Evolutionary conservation across 2,329 filamentous ascomycete species (phyloP).

Genomic region (Pseudohalonectria lignicola): DNA sequence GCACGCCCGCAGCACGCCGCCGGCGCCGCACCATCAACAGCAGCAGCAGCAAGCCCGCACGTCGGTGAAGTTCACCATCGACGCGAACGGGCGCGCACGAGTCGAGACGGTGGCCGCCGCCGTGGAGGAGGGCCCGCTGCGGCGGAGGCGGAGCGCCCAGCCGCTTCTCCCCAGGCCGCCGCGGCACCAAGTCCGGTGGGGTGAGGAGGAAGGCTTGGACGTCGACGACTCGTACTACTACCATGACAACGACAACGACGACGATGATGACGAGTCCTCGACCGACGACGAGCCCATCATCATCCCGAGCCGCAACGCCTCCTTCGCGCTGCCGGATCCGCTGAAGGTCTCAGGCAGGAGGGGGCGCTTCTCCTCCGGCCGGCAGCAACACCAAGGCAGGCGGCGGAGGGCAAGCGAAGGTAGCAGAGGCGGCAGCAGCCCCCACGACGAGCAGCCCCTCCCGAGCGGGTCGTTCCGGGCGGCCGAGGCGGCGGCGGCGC

Average conservation of each 20-base stretch:
- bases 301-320: conserved; percentile 48
- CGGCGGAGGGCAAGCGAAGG: conserved; percentile 39
- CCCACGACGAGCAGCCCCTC: too few relatives aligned
- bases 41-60: too few relatives aligned
- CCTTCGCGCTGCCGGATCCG: conserved; percentile 46
- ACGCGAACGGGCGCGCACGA: conserved; percentile 47
- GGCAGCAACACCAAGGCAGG: too few relatives aligned
- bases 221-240: conserved; percentile 8
- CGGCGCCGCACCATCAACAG: conserved; percentile 28
- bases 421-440: conserved; percentile 27
- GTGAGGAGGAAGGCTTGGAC: conserved; percentile 36
- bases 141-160: conserved; percentile 13
- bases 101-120: conserved; percentile 37
- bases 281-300: conserved; percentile 55
- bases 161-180: conserved; percentile 11
- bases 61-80: conserved; percentile 52
- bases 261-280: conserved; percentile 40
- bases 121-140: conserved; percentile 16
- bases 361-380: conserved; percentile 30
- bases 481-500: too few relatives aligned
- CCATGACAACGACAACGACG: conserved; percentile 11
- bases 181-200: not conserved
- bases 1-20: conserved; percentile 6
- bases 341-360: conserved; percentile 31
- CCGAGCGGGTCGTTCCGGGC: conserved; percentile 16